Base-by-base conservation (phyloP, 768 basidiomycete species). In the Leccinum arenicola region DNA sequence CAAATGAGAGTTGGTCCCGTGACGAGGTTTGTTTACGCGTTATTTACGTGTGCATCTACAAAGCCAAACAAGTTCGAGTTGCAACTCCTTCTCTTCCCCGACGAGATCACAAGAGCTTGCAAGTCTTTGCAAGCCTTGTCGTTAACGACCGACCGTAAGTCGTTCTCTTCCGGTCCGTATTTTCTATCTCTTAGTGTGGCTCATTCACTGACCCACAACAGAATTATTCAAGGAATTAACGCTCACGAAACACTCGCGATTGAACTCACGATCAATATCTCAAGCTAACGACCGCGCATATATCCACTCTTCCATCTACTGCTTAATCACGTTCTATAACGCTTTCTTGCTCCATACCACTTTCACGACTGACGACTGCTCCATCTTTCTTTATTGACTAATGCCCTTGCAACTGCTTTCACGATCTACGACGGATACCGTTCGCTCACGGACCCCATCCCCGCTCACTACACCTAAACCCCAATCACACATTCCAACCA, bases 401-500 rank as follows among this genome's bases (percentile, higher is more conserved):
- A 73, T 74, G 71, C 67, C 73, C 43, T 58, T 70, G 64, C 67
- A 68, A 64, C 52, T 72, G 29, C 62, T 64, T 58, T 70, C 73
- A 67, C 72, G 69, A 70, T 59, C 70, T 55, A 60, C 67, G 50
- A 58, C 66, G 50, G 66, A 72, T 10, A 57, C 68, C 2, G 14
- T 43, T 61, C 73, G 65, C 59, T 61, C 67, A 12, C 66, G 57
- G n/a, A 67, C 70, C 14, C 61, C 68, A 27, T 68, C 76, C 15
- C 68, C 68, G 23, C 33, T 73, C 21, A 50, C 66, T 52, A 73
- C 73, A 12, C 63, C 70, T 2, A 54, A 62, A 5, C 63, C 72
- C 9, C 74, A 74, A 50, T 60, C 70, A 7, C 71, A 71, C 31
- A 64, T 78, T 56, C 87, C 89, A 23, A 85, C 87, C 55, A 91